A percentile compares a stretch with the other conserved stretches of the same genome.
Evolutionary conservation across 1,284 basidiomycete species (phyloP).

Genomic region (Rhodotorula glutinis): DNA sequence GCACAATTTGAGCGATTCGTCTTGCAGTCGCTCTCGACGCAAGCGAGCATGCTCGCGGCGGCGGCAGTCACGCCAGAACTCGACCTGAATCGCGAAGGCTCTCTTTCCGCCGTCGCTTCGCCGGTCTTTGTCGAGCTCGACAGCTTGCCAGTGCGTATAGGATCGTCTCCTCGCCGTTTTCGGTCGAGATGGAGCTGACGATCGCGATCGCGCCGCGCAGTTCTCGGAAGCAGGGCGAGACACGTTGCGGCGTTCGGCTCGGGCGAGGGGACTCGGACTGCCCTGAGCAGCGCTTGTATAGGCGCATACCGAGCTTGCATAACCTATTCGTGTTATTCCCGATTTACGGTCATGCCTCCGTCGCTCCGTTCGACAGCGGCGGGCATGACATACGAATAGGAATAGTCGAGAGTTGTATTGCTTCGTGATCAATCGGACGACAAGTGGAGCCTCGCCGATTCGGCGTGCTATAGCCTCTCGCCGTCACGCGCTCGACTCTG

Average conservation of each 20-base stretch:
- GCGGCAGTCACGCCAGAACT: not conserved
- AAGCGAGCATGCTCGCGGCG: not conserved
- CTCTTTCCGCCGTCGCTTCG: not conserved
- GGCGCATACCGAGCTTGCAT: too few relatives aligned
- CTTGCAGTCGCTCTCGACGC: conserved; percentile 17
- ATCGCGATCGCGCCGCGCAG: not conserved
- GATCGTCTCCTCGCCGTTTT: not conserved
- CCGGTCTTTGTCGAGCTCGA: not conserved
- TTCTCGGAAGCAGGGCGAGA: not conserved
- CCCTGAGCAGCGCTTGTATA: too few relatives aligned
- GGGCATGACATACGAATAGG: too few relatives aligned
- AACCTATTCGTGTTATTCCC: too few relatives aligned
- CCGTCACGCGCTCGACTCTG: too few relatives aligned
- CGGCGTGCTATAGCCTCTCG: too few relatives aligned
- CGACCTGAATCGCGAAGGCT: not conserved
- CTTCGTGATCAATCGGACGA: too few relatives aligned
- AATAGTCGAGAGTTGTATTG: too few relatives aligned
- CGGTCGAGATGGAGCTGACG: not conserved
- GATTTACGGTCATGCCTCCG: too few relatives aligned
- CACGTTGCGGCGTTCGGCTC: not conserved
- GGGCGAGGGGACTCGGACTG: too few relatives aligned
- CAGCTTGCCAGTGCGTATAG: not conserved
- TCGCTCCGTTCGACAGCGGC: too few relatives aligned
- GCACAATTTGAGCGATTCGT: conserved; percentile 39
- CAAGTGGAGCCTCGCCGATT: too few relatives aligned